Evolutionary conservation across 2,329 filamentous ascomycete species (phyloP), one percentile per base, ranked within the genome.

Genomic region (Thielaviopsis cerberus): DNA sequence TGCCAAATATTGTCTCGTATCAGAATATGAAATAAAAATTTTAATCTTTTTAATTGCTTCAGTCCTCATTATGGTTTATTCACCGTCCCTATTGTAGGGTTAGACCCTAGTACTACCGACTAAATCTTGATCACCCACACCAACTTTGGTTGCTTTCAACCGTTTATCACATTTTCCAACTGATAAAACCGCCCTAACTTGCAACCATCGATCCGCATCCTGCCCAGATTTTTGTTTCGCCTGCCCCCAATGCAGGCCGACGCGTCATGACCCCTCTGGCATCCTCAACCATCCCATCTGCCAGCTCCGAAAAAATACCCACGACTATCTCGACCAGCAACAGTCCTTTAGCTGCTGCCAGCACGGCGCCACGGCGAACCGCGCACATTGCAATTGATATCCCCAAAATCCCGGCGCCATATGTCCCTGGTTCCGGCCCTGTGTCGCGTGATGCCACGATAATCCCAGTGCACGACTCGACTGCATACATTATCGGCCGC

Each of bases 401-500:
- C 27, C 67, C 66, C 0, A 65, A 61, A 15, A 52, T 61, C 22
- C 51, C 57, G 3, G 27, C 53, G 23, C 57, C 48, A 20, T 79
- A 79, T 63, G 65, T 69, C 0, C 71, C 72, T 2, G 74, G 74
- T 37, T 72, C 72, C 7, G 74, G 75, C 0, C 78, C 78, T 0
- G 69, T 73, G 0, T 66, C 76, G 1, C 71, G 71, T 3, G 73
- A 71, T 10, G 68, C 80, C 17, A 65, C 70, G n/a, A 66, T 81
- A 6, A 66, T 74, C 2, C 77, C 74, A 2, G 65, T 69, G 1
- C 67, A 72, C 64, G 75, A 81, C 62, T 73, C 74, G 51, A 74
- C 74, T 8, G 79, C 76, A n/a, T 79, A 75, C 63, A 83, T 84
- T 50, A 65, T 76, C 61, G 74, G 76, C 53, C 74, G 76, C 62